Percentiles rank a stretch among this genome's conserved stretches.
These are phyloP conservation scores for Anisodus acutangulus DNA, from an alignment of 257 asterid genomes.

Conservation along the genomic window DNA sequence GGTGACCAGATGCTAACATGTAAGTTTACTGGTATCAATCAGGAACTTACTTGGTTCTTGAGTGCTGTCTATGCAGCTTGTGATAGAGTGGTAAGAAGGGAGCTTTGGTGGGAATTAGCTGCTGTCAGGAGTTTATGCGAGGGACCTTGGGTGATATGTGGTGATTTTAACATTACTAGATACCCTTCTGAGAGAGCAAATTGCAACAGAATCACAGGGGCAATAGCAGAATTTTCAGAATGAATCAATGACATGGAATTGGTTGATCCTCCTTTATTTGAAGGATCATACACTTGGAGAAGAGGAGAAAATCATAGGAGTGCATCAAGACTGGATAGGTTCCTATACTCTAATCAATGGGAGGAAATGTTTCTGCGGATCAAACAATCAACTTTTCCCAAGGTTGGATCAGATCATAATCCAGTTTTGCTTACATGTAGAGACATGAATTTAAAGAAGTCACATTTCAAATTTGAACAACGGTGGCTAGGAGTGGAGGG, in stretches of 20 bases:
- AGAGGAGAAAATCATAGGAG: slow-evolving; percentile 15
- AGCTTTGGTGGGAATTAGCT: neutral
- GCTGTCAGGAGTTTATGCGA: neutral
- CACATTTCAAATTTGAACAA: neutral
- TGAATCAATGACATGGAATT: neutral
- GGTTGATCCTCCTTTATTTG: neutral
- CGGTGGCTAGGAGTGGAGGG: neutral
- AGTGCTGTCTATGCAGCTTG: neutral
- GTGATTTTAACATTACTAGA: neutral
- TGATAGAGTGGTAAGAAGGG: neutral
- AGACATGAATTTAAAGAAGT: neutral
- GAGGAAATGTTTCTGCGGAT: neutral
- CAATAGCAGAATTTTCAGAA: neutral
- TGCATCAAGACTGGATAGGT: neutral
- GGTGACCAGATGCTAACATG: neutral
- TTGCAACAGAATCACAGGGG: neutral
- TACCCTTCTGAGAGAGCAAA: neutral
- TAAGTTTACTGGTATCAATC: neutral
- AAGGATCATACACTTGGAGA: neutral
- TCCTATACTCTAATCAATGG: neutral
- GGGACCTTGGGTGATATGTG: neutral
- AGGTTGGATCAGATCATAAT: neutral
- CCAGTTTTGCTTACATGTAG: neutral
- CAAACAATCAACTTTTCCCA: neutral
- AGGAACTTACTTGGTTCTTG: neutral